Base-by-base conservation (phyloP, 805 yeast species). In the Pichia manshurica region DNA sequence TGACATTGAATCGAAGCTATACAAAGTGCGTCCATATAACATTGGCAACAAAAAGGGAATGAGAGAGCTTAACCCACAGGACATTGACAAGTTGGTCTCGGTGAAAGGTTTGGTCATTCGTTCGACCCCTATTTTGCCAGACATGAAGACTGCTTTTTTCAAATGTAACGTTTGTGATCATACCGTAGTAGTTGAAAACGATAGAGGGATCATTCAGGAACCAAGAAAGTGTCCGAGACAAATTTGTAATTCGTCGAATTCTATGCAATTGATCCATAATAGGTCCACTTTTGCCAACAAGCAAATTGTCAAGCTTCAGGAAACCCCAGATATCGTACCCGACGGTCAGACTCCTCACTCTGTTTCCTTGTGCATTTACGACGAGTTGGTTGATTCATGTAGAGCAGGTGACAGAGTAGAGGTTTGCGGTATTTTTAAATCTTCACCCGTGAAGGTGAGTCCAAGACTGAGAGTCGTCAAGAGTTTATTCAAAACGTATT, bases 331-430 rank as follows among this genome's bases (percentile, higher is more conserved):
- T 65, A 74, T 81, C 52, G 96, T 91, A 15, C 99, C 99, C 4
- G 98, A 87, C 68, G 99, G 99, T 16, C 99, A 93, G 67, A 93
- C 99, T 2, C 99, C 99, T 1, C 99, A 93, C 66, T 84, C 96
- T 13, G 87, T 93, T 42, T 87, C 96, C 6, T 70, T 93, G 25
- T 88, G 96, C 70, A 95, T 87, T 1, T 93, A 91, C 62, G 99
- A 93, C 66, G 98, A 93, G 64, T 73, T 93, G 52, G 99, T 93
- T 1, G 99, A 93, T 65, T 75, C 86, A 46, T 85, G 95, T 59
- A 78, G 96, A 58, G 97, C 99, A 8, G 99, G 99, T 73, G 99
- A 93, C 65, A 78, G 97, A 50, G 77, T 93, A 41, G 96, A 91
- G 65, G 95, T 90, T 17, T 89, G 96, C 49, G 99, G 99, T 52